These are phyloP conservation scores for Cymbidium sinense DNA, from an alignment of 106 monocot species.

Conservation along the genomic window DNA sequence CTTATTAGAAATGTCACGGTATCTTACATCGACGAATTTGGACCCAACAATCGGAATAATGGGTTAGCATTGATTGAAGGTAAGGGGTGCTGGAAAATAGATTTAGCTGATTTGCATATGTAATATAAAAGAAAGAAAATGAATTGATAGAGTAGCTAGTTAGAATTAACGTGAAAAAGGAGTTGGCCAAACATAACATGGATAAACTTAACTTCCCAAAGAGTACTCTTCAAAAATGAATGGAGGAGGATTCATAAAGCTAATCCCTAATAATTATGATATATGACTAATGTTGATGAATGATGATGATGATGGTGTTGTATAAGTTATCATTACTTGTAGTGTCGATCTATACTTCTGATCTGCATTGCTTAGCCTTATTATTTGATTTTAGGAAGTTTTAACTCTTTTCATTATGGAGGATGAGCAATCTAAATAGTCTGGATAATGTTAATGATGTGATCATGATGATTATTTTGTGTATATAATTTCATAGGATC, in stretches of 20 bases:
- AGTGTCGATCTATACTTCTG: not conserved
- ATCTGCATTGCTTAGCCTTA: not conserved
- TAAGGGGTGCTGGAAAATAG: too few species aligned
- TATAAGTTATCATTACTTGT: not conserved
- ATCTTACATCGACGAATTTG: too few species aligned
- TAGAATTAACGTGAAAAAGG: too few species aligned
- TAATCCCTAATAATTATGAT: not conserved
- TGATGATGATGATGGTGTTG: not conserved
- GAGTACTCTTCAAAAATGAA: not conserved
- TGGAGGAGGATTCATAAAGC: not conserved
- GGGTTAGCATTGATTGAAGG: too few species aligned
- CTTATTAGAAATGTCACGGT: too few species aligned
- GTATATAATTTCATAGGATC: not conserved
- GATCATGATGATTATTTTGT: not conserved
- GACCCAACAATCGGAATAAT: too few species aligned
- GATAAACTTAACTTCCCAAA: not conserved
- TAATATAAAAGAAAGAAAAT: too few species aligned
- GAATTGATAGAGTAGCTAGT: too few species aligned
- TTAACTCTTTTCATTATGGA: not conserved
- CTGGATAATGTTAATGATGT: not conserved
- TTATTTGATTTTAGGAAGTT: not conserved
- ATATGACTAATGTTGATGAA: not conserved
- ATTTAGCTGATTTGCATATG: too few species aligned
- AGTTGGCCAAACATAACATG: not conserved
- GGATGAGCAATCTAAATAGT: not conserved